These are phyloP conservation scores for Pontederia paniculata DNA, from an alignment of 176 grass and related monocot species.

Conservation along the genomic window DNA sequence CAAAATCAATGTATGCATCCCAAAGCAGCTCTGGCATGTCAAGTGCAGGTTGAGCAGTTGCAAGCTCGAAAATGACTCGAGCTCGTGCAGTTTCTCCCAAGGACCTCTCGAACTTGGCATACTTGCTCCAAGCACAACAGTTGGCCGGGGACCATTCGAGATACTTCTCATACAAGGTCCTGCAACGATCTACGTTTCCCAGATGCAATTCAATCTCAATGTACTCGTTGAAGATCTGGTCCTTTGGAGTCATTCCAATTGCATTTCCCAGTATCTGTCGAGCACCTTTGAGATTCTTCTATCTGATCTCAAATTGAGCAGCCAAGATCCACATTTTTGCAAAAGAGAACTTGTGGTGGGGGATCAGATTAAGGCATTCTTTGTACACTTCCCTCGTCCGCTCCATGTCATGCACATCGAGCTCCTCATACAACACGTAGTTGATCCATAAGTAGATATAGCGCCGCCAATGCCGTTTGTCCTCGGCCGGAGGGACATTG, in stretches of 20 bases:
- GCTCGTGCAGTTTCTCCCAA: slow-evolving; percentile 79
- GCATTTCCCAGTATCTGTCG: slow-evolving; percentile 65
- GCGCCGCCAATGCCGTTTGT: slow-evolving; percentile 76
- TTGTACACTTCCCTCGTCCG: slow-evolving; percentile 59
- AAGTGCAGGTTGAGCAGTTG: slow-evolving; percentile 69
- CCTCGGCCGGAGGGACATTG: slow-evolving; percentile 67
- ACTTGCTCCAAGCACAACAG: slow-evolving; percentile 89
- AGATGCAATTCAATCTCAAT: slow-evolving; percentile 77
- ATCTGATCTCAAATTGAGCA: slow-evolving; percentile 69
- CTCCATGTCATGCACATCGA: slow-evolving; percentile 54
- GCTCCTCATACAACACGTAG: slow-evolving; percentile 78
- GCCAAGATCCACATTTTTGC: slow-evolving; percentile 81
- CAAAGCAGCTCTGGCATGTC: slow-evolving; percentile 76
- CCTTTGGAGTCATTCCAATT: slow-evolving; percentile 77
- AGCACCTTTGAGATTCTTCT: slow-evolving; percentile 42
- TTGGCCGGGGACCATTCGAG: slow-evolving; percentile 71
- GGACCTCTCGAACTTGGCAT: slow-evolving; percentile 62
- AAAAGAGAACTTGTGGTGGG: slow-evolving; percentile 76
- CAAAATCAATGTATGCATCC: slow-evolving; percentile 49
- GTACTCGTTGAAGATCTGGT: slow-evolving; percentile 73
- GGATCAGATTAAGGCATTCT: slow-evolving; percentile 61
- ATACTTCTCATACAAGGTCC: slow-evolving; percentile 70
- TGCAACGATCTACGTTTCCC: slow-evolving; percentile 65
- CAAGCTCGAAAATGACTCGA: slow-evolving; percentile 68
- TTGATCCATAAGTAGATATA: slow-evolving; percentile 89